Evolutionary conservation across 169 alveolate species (phyloP), one percentile per base, ranked within the genome.

Genomic region (Babesia ovis): DNA sequence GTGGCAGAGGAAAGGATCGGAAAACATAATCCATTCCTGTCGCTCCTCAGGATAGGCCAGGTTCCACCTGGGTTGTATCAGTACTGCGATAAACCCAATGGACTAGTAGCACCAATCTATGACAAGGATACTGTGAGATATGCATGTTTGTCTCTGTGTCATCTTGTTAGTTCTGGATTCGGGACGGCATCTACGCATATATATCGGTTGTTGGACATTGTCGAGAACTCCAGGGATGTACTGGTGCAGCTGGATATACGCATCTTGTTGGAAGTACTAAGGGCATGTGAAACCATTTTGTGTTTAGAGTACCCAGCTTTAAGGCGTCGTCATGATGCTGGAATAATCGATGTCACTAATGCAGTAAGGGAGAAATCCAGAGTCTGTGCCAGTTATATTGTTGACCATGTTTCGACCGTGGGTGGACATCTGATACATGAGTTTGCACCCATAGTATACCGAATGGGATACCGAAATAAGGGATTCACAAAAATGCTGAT

Each of bases 191-290:
- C 16, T 8, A 50, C 48, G 23, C 74, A 64, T 54, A 23, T 64
- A 29, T 34, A 48, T 25, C 25, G 61, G 59, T 35, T 64, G 48
- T 34, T 64, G 50, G 74, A 64, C 51, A 35, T 64, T 56, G 20
- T 64, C 25, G 32, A 25, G 18, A 64, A 12, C 22, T 64, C 74
- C 14, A 45, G 74, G 35, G 74, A 64, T 8, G 32, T 5, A 1
- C 8, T 64, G 25, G 37, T 4, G 32, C 61, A n/a, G 34, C 29
- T 46, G 11, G 74, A 64, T 18, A 22, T 37, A 6, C 50, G 61
- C 3, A 16, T 48, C 4, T 23, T 64, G 29, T 42, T 31, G 16
- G 51, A 16, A 11, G n/a, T 64, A 0, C 45, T 64, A 4, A 34
- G 5, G 50, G 42, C 74, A 4, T 64, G 74, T 56, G 59, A 64